These are phyloP conservation scores for Cryptosporidium tyzzeri DNA, from an alignment of 169 alveolate genomes.

Conservation along the genomic window DNA sequence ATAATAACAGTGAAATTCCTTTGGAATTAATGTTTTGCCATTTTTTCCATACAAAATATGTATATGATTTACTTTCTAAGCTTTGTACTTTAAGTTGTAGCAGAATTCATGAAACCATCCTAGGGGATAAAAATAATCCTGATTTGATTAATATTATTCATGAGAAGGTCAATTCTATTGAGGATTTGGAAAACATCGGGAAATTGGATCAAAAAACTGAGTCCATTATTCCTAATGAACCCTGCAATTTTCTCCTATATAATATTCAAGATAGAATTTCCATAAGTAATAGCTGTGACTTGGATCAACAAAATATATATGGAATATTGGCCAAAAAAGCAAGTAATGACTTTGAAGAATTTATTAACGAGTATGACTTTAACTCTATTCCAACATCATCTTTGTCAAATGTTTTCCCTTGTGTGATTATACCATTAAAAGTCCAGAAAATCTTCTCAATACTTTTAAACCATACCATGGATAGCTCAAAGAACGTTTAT, in stretches of 20 bases:
- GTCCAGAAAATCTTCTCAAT: slow-evolving; percentile 13
- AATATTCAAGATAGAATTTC: slow-evolving; percentile 19
- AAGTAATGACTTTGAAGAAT: slow-evolving; percentile 54
- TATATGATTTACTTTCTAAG: slow-evolving; percentile 54
- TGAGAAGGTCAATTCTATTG: slow-evolving; percentile 14
- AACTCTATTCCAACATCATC: slow-evolving; percentile 60
- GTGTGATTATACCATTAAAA: slow-evolving; percentile 39
- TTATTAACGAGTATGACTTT: slow-evolving; percentile 36
- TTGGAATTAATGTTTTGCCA: slow-evolving; percentile 66
- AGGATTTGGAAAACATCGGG: background rate
- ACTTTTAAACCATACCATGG: slow-evolving; percentile 19
- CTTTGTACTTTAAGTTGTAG: slow-evolving; percentile 55
- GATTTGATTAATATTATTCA: slow-evolving; percentile 2
- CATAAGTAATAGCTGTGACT: slow-evolving; percentile 8
- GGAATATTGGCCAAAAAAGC: slow-evolving; percentile 26
- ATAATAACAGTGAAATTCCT: background rate
- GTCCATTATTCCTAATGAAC: slow-evolving; percentile 33
- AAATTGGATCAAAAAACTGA: slow-evolving; percentile 1
- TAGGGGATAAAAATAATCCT: background rate
- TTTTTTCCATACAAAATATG: slow-evolving; percentile 61
- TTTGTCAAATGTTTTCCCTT: slow-evolving; percentile 47
- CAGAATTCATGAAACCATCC: slow-evolving; percentile 32
- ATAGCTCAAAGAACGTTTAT: slow-evolving; percentile 37
- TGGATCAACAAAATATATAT: slow-evolving; percentile 9
- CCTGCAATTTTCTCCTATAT: slow-evolving; percentile 27